These are phyloP conservation scores for Ramalina intermedia DNA, from an alignment of 495 filamentous ascomycete species.

Conservation along the genomic window DNA sequence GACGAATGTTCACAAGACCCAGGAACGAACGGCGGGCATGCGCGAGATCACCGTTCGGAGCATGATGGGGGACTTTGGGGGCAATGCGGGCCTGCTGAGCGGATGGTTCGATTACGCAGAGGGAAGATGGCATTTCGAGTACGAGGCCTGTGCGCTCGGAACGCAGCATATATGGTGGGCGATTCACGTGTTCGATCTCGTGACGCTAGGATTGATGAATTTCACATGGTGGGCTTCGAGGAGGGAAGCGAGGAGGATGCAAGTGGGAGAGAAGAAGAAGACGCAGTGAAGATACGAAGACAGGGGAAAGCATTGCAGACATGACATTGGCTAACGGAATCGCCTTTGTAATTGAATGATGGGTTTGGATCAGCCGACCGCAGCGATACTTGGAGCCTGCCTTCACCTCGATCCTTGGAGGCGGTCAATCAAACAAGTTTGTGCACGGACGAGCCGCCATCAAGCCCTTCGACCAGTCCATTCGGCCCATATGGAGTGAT, in stretches of 20 bases:
- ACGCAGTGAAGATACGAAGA: neutral
- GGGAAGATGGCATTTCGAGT: conserved; percentile 67
- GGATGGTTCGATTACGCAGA: conserved; percentile 67
- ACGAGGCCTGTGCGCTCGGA: conserved; percentile 60
- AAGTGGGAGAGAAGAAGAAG: too few species aligned
- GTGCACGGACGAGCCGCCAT: too few species aligned
- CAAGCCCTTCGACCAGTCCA: too few species aligned
- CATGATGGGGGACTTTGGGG: conserved; percentile 93
- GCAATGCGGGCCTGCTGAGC: conserved; percentile 75
- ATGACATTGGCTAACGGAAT: neutral
- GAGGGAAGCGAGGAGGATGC: too few species aligned
- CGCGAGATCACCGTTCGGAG: conserved; percentile 88
- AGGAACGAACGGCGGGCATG: conserved; percentile 28
- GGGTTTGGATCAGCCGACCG: too few species aligned
- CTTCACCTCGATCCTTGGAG: too few species aligned
- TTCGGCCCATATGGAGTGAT: too few species aligned
- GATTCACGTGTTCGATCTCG: conserved; percentile 57
- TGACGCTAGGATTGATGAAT: conserved; percentile 23
- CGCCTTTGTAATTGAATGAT: too few species aligned
- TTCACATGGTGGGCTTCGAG: neutral
- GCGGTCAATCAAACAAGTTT: too few species aligned
- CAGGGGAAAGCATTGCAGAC: neutral
- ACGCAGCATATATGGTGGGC: conserved; percentile 92
- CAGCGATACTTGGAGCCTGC: too few species aligned
- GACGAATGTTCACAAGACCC: conserved; percentile 4